Evolutionary conservation across 75 land plant species (phyloP).

Genomic region (Pinus albicaulis): DNA sequence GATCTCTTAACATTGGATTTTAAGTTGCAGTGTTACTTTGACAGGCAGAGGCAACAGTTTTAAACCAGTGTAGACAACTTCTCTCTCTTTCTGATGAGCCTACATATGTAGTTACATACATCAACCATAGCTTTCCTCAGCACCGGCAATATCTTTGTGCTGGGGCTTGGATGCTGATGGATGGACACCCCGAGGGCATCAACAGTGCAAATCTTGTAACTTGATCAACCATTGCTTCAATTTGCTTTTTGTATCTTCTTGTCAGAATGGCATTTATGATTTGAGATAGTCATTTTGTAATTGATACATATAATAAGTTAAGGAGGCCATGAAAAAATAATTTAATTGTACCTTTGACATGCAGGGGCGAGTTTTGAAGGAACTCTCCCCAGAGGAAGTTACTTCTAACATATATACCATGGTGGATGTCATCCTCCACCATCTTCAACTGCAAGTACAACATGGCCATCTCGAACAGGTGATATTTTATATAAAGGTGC

Average conservation of each 20-base stretch:
- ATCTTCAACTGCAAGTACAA: conserved; percentile 80
- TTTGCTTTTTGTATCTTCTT: neutral
- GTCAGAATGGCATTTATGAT: neutral
- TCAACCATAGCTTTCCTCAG: conserved; percentile 82
- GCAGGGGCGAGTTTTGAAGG: conserved; percentile 88
- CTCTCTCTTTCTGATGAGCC: conserved; percentile 85
- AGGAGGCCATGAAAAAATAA: neutral
- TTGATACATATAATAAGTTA: neutral
- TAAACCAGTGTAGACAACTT: conserved; percentile 80
- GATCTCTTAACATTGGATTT: neutral
- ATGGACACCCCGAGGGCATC: conserved; percentile 80
- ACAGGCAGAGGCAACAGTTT: conserved; percentile 93
- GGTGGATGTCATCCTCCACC: conserved; percentile 97
- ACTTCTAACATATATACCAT: conserved; percentile 90
- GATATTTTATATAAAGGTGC: neutral
- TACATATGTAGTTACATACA: conserved; percentile 55
- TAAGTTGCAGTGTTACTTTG: neutral
- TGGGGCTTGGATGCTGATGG: conserved; percentile 97
- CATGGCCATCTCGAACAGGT: conserved; percentile 88
- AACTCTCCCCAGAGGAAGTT: conserved; percentile 97
- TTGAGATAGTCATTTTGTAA: neutral
- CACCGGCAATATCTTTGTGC: conserved; percentile 96
- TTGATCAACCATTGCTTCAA: neutral
- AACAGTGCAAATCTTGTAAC: conserved; percentile 81
- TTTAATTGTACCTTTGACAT: neutral